phyloP scores from a whole-genome alignment of 139 green algal species.

The Coelastrella sp. region DNA sequence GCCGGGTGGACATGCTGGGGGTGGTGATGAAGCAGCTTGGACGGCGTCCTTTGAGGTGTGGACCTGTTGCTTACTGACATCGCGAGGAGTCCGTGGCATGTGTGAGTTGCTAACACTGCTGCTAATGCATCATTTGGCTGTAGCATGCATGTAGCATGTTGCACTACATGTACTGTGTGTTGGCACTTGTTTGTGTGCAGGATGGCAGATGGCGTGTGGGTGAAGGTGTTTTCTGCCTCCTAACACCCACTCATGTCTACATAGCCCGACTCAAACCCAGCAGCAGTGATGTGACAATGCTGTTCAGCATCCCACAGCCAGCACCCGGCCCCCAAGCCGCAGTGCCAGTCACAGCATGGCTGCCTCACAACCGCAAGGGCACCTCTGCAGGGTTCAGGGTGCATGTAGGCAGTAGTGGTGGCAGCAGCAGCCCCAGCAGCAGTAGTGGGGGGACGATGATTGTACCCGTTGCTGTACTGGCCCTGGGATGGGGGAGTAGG shows the following conservation, averaged over 20 bases:
- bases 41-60: conserved; percentile 20
- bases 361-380: conserved; percentile 47
- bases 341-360: conserved; percentile 51
- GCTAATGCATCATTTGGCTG: too few species aligned
- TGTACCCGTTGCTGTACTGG: conserved; percentile 53
- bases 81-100: too few species aligned
- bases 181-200: background rate
- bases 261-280: conserved; percentile 57
- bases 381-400: conserved; percentile 1
- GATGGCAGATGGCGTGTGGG: conserved; percentile 50
- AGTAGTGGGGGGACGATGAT: background rate
- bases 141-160: background rate
- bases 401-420: background rate
- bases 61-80: too few species aligned
- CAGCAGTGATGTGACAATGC: conserved; percentile 52
- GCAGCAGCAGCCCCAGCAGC: background rate
- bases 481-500: conserved; percentile 54
- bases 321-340: background rate
- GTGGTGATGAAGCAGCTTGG: background rate
- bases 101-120: too few species aligned
- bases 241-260: conserved; percentile 46
- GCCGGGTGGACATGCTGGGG: background rate
- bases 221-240: conserved; percentile 59
- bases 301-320: conserved; percentile 55
- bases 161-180: background rate